Evolutionary conservation across 805 yeast genomes (phyloP), one percentile per base, ranked within the genome.

Genomic region (Schwanniomyces sp.): DNA sequence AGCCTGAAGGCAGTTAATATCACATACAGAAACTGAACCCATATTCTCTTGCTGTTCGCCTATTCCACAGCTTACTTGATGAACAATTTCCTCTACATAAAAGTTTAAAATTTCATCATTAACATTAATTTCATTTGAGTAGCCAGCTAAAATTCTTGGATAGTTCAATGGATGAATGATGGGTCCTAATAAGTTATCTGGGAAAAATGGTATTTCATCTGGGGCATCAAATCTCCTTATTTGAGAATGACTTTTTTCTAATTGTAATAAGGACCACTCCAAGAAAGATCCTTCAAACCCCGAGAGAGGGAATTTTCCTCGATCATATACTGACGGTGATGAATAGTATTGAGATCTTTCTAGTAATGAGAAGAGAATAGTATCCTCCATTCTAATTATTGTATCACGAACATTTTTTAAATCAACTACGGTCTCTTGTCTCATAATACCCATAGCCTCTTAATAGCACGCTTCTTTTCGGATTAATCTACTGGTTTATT

Each of bases 301-400:
- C 3, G 88, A 88, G 32, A 91, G 82, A 5, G 74, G 67, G 50
- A 72, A 81, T 51, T 79, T 79, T 53, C 81, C 76, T 9, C 62
- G 56, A 56, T 78, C 76, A 69, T 94, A 94, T 7, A 91, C 90
- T 14, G 88, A 78, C 1, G 88, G 86, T 45, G 90, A 84, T 27
- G 79, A 78, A 56, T 75, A 84, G 62, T 89, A 92, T 69, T 92
- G 96, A 2, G 96, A 88, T 53, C 99, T 78, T 66, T 94, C 99
- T 50, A 94, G 91, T 55, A 94, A 80, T 48, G 86, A 88, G 75
- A 91, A 94, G 52, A 94, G 86, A 56, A 94, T 91, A 6, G 97
- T 88, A 67, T 94, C 98, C 63, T 94, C 99, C 97, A 94, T 90
- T 46, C 96, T 81, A 34, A 91, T 85, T 41, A 94, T 74, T 14